phyloP scores from a whole-genome alignment of 2,329 filamentous ascomycete species.

The Elsinoe necatrix region DNA sequence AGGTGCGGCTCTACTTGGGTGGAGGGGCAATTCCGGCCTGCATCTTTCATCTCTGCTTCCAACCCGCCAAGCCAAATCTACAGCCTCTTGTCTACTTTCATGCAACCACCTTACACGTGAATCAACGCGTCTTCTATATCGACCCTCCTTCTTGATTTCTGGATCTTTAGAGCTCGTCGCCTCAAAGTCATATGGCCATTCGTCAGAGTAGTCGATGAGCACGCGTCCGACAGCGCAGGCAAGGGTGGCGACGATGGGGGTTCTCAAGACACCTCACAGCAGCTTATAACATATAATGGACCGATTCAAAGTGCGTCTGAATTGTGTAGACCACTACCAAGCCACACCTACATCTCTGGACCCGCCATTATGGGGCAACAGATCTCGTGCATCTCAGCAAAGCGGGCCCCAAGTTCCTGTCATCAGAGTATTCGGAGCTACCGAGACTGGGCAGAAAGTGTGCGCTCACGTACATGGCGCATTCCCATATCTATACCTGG shows the following conservation, averaged over 20 bases:
- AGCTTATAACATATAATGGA: slow-evolving; percentile 17
- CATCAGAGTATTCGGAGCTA: slow-evolving; percentile 83
- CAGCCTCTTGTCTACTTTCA: neutral
- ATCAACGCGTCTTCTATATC: neutral
- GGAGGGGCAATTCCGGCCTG: neutral
- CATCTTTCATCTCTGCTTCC: neutral
- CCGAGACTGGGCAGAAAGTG: slow-evolving; percentile 89
- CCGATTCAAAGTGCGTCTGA: slow-evolving; percentile 76
- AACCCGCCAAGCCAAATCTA: neutral
- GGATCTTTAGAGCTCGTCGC: too few relatives aligned
- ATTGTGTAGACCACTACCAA: slow-evolving; percentile 95
- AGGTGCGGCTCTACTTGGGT: neutral
- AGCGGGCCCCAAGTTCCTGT: slow-evolving; percentile 71
- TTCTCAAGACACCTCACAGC: neutral
- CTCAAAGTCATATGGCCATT: neutral
- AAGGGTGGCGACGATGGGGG: neutral
- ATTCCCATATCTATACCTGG: slow-evolving; percentile 90
- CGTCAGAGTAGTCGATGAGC: neutral
- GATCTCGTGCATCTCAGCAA: slow-evolving; percentile 51
- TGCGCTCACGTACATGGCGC: slow-evolving; percentile 93
- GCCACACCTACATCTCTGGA: slow-evolving; percentile 69
- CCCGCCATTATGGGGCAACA: slow-evolving; percentile 51
- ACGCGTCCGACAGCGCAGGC: neutral
- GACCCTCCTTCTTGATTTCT: too few relatives aligned
- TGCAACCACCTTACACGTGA: slow-evolving; percentile 10